A percentile compares a stretch with the other conserved stretches of the same genome.
These are phyloP conservation scores for Stagonosporopsis vannaccii DNA, from an alignment of 2,329 filamentous ascomycete genomes.

Conservation along the genomic window DNA sequence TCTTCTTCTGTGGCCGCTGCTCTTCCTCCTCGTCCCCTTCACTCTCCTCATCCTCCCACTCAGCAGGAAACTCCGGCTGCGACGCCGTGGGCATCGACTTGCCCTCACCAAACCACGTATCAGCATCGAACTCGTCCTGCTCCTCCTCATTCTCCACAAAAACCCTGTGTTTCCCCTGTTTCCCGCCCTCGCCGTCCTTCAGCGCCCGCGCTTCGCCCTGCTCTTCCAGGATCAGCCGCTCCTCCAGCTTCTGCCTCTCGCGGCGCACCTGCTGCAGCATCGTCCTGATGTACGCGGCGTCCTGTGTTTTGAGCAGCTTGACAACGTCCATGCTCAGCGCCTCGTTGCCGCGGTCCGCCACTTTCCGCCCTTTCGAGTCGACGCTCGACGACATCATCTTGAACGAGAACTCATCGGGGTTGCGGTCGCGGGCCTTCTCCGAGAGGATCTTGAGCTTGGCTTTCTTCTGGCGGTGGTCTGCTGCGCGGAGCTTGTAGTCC, in stretches of 20 bases:
- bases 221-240: slow-evolving; percentile 44
- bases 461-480: slow-evolving; percentile 69
- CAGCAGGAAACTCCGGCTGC: slow-evolving; percentile 31
- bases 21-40: slow-evolving; percentile 35
- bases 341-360: slow-evolving; percentile 56
- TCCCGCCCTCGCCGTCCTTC: slow-evolving; percentile 38
- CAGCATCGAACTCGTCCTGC: slow-evolving; percentile 51
- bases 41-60: slow-evolving; percentile 34
- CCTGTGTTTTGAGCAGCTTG: slow-evolving; percentile 70
- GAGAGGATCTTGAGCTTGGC: slow-evolving; percentile 65
- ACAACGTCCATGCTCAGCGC: slow-evolving; percentile 64
- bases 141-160: slow-evolving; percentile 53
- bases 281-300: slow-evolving; percentile 67
- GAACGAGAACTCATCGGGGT: slow-evolving; percentile 72
- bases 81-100: slow-evolving; percentile 29
- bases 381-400: slow-evolving; percentile 65
- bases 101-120: slow-evolving; percentile 50
- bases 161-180: slow-evolving; percentile 44
- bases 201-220: slow-evolving; percentile 52
- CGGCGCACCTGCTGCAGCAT: slow-evolving; percentile 63
- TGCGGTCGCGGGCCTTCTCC: slow-evolving; percentile 66
- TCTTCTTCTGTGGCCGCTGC: slow-evolving; percentile 27
- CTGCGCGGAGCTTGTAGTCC: slow-evolving; percentile 71
- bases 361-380: slow-evolving; percentile 53
- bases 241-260: slow-evolving; percentile 60